A percentile compares a stretch with the other conserved stretches of the same genome.
phyloP scores from a whole-genome alignment of 495 filamentous ascomycete genomes.

The Aspergillus affinis region DNA sequence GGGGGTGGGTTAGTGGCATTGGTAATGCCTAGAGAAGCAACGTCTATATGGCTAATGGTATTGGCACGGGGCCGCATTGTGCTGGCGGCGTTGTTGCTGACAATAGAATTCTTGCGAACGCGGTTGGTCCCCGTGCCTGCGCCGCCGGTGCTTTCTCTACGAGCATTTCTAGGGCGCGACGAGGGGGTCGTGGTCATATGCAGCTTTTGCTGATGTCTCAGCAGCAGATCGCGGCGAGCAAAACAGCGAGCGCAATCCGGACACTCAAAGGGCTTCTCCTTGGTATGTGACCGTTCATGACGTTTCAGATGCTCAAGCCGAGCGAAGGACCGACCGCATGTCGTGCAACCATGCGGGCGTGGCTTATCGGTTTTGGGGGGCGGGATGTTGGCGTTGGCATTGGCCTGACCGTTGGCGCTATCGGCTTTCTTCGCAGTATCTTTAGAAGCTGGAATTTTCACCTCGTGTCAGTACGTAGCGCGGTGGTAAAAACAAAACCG shows the following conservation, averaged over 20 bases:
- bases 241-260: conserved; percentile 95
- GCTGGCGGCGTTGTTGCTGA: conserved; percentile 49
- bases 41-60: conserved; percentile 94
- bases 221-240: conserved; percentile 85
- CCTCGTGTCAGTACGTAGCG: conserved; percentile 13
- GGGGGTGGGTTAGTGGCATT: conserved; percentile 60
- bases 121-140: conserved; percentile 66
- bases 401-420: conserved; percentile 30
- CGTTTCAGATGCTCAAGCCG: conserved; percentile 96
- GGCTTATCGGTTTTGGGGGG: conserved; percentile 97
- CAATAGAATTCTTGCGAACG: conserved; percentile 90
- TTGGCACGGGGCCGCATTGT: conserved; percentile 89
- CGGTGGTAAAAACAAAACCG: conserved; percentile 16
- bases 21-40: conserved; percentile 68
- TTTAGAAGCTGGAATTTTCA: conserved; percentile 21
- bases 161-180: conserved; percentile 77
- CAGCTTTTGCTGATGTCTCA: conserved; percentile 97
- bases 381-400: conserved; percentile 43
- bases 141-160: conserved; percentile 77
- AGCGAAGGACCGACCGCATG: conserved; percentile 90
- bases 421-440: conserved; percentile 37
- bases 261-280: conserved; percentile 99
- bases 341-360: conserved; percentile 89
- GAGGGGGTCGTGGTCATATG: conserved; percentile 95
- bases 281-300: conserved; percentile 97